Base-by-base conservation (phyloP, 345 rosid genomes). In the Linum trigynum region DNA sequence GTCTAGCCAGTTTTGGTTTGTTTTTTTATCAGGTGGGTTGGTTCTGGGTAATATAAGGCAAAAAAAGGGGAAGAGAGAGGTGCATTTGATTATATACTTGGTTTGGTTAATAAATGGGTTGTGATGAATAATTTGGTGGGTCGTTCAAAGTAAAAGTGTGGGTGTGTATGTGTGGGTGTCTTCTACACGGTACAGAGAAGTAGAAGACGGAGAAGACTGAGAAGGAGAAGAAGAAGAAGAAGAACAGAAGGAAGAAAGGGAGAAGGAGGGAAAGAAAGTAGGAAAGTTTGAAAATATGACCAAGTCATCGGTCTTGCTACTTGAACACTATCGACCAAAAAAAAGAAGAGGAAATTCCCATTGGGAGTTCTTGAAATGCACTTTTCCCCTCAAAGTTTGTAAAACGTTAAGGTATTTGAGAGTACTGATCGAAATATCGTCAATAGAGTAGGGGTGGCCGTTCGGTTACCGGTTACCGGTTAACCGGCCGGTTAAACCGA, bases 251-350 rank as follows among this genome's bases (percentile, higher is more conserved):
- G 1, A 4, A 8, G 45, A 41, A 41, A 41, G 5, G 45, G 45
- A 41, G 45, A 41, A 41, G 9, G 5, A 4, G 45, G 45, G 45
- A 23, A 11, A 16, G 15, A 1, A 10, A 56, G 7, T 10, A 7
- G 23, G 7, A 32, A 39, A 9, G 15, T 55, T 32, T 53, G 62
- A 71, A 71, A 71, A 59, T 48, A 15, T 16, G 74, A 71, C 74
- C 35, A 59, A 71, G 74, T 71, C 74, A 64, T 15, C 9, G 45
- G 45, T 41, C 9, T 41, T 4, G 9, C 45, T 41, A 41, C 45
- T 41, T 41, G 45, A 41, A 41, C 9, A 41, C 9, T 4, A 41
- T 41, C 5, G 6, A 41, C 5, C 45, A 0, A 4, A 41, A 4
- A 4, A 41, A 41, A 41, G 9, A 41, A 41, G 9, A 41, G 5